These are phyloP conservation scores for Filobasidium wieringae DNA, from an alignment of 768 basidiomycete species.

Conservation along the genomic window DNA sequence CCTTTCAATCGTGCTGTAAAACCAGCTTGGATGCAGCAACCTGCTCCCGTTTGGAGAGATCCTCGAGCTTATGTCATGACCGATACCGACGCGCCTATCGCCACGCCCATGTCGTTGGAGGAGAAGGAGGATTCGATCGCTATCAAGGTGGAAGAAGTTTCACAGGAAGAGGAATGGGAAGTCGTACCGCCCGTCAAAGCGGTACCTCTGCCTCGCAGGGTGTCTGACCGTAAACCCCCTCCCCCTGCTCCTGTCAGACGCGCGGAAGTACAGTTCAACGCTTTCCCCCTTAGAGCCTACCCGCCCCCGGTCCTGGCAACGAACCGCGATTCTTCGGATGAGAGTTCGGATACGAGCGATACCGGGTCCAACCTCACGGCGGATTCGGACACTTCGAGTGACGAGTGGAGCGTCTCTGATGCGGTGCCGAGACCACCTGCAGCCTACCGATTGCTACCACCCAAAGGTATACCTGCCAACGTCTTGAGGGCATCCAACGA, in stretches of 20 bases:
- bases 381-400: background rate
- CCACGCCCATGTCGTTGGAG: background rate
- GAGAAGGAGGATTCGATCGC: background rate
- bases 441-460: conserved; percentile 13
- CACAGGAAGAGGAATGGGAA: background rate
- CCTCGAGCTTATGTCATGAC: background rate
- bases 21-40: conserved; percentile 13
- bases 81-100: background rate
- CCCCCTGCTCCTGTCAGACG: background rate
- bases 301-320: conserved; percentile 2
- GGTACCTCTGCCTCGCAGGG: background rate
- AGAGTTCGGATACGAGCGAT: background rate
- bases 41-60: conserved; percentile 3
- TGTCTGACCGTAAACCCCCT: background rate
- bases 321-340: background rate
- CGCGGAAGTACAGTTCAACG: too few species aligned
- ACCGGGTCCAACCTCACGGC: background rate
- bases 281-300: background rate
- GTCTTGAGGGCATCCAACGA: conserved; percentile 4
- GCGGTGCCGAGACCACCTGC: conserved; percentile 2
- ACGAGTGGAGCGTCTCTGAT: background rate
- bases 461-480: conserved; percentile 10
- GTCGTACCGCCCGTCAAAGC: background rate
- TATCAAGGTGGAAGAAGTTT: background rate
- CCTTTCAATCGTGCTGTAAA: conserved; percentile 12